Conservation (phyloP, 192 early-diverging fungal species). For the Mortierella alpina region DNA sequence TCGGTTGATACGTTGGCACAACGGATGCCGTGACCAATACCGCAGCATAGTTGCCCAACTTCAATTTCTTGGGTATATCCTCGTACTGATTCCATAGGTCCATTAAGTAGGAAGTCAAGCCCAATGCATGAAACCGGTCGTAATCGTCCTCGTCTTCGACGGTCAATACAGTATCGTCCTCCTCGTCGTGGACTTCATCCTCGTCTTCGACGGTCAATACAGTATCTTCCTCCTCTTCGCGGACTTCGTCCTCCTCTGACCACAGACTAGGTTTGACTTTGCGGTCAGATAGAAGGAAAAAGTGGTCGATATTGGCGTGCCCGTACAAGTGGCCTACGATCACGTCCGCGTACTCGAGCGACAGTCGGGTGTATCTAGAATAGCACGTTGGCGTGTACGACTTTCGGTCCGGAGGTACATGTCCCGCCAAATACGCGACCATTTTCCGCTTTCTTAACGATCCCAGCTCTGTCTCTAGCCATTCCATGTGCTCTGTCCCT, state of each 20-base stretch:
- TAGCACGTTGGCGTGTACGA: conserved; percentile 65
- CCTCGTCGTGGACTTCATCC: conserved; percentile 54
- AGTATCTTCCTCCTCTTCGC: not conserved
- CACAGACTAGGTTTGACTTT: not conserved
- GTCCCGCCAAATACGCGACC: conserved; percentile 61
- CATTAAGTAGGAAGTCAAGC: conserved; percentile 19
- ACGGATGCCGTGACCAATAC: conserved; percentile 67
- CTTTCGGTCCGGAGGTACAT: conserved; percentile 61
- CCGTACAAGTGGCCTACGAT: conserved; percentile 67
- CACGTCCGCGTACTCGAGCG: conserved; percentile 54
- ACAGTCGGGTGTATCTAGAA: conserved; percentile 58
- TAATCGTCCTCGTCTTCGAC: conserved; percentile 23
- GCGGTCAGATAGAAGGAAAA: conserved; percentile 58
- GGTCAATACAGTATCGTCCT: conserved; percentile 17
- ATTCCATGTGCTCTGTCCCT: conserved; percentile 62
- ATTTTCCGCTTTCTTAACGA: conserved; percentile 42
- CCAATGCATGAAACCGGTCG: conserved; percentile 1
- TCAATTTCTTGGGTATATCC: conserved; percentile 12
- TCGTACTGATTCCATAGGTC: conserved; percentile 50
- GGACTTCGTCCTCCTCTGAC: not conserved
- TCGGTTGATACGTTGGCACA: conserved; percentile 65
- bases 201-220: conserved; percentile 51
- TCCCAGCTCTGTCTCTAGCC: conserved; percentile 60
- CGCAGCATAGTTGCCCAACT: conserved; percentile 19
- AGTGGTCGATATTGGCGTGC: conserved; percentile 69